Conservation (phyloP, 164 flowering plant genomes). For the Akebia trifoliata region DNA sequence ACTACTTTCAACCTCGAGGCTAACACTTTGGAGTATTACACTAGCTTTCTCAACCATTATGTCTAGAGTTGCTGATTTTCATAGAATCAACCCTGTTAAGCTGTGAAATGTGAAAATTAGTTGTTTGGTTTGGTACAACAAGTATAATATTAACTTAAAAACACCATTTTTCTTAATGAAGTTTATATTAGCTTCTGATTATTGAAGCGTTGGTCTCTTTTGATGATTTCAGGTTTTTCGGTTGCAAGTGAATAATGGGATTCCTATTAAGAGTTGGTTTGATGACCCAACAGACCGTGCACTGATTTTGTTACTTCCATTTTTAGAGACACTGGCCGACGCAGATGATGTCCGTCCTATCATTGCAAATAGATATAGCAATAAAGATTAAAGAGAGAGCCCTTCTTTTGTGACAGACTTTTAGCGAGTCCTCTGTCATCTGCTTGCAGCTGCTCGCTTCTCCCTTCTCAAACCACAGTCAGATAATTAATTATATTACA, state of each 20-base stretch:
- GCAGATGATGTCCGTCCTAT: constrained; percentile 94
- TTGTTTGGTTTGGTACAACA: neutral
- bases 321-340: constrained; percentile 63
- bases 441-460: too few species aligned
- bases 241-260: constrained; percentile 92
- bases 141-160: neutral
- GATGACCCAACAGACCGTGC: constrained; percentile 73
- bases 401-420: too few species aligned
- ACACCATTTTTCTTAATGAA: neutral
- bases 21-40: too few species aligned
- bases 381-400: neutral
- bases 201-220: constrained; percentile 12
- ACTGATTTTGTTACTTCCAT: constrained; percentile 60
- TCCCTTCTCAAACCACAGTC: too few species aligned
- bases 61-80: too few species aligned
- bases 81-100: too few species aligned
- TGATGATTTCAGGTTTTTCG: constrained; percentile 72
- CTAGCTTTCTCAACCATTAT: too few species aligned
- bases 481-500: too few species aligned
- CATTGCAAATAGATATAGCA: constrained; percentile 67
- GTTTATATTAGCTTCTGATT: constrained; percentile 3
- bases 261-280: constrained; percentile 90
- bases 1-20: too few species aligned
- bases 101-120: too few species aligned
- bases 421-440: too few species aligned